Percentiles rank a stretch among this genome's conserved stretches.
Evolutionary conservation across 2,329 filamentous ascomycete genomes (phyloP).

Genomic region (Metarhizium album): DNA sequence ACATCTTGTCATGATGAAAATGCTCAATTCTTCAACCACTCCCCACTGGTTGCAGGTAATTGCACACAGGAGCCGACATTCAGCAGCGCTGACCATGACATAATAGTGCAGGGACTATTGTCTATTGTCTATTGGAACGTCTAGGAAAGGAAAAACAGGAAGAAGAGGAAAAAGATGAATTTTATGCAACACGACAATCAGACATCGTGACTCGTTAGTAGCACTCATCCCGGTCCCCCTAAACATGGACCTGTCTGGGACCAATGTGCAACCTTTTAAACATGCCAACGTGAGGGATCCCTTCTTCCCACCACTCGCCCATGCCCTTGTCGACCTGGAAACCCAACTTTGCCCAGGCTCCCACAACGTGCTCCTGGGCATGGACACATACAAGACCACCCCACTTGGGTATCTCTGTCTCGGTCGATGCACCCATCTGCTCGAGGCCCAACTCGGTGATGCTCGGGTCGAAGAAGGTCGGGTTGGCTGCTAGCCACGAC

Average conservation of each 20-base stretch:
- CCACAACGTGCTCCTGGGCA: conserved; percentile 57
- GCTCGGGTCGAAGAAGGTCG: conserved; percentile 41
- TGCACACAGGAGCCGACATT: too few relatives aligned
- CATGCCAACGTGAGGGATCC: conserved; percentile 80
- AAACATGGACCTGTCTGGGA: conserved; percentile 17
- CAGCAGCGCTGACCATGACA: too few relatives aligned
- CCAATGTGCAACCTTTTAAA: conserved; percentile 39
- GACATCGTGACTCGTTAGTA: neutral
- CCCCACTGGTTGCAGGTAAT: too few relatives aligned
- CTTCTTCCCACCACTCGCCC: conserved; percentile 74
- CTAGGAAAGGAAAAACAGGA: too few relatives aligned
- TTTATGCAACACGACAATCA: neutral
- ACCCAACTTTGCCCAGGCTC: conserved; percentile 59
- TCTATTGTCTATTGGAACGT: too few relatives aligned
- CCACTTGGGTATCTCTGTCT: conserved; percentile 47
- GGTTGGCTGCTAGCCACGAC: conserved; percentile 55
- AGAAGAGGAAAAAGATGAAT: too few relatives aligned
- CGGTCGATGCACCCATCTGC: conserved; percentile 27
- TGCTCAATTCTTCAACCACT: too few relatives aligned
- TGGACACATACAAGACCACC: conserved; percentile 68
- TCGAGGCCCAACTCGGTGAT: conserved; percentile 33
- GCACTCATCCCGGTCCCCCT: neutral
- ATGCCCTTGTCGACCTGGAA: conserved; percentile 64
- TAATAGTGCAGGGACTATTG: too few relatives aligned
- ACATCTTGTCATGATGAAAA: too few relatives aligned